Base-by-base conservation (phyloP, 495 filamentous ascomycete genomes). In the Sphaerosporella brunnea region DNA sequence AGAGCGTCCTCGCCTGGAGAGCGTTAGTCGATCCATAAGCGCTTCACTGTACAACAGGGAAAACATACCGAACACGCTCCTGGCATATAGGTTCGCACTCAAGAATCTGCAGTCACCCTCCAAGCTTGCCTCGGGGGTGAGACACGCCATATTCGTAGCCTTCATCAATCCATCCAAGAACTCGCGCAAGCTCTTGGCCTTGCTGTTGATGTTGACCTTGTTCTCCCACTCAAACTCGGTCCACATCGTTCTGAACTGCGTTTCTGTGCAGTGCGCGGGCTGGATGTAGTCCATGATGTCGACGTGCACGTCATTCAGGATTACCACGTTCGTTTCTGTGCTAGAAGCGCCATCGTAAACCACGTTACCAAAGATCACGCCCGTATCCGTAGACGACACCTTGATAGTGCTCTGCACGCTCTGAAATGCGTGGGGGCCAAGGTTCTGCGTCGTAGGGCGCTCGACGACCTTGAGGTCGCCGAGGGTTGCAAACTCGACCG, bases 201-300 rank as follows among this genome's bases (percentile, higher is more conserved):
- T 94, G 53, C 82, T 86, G 64, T 93, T 93, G 67, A 96, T 96
- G 68, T 96, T 96, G 60, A 99, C 90, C 74, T 99, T 99, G 70
- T 99, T 99, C 71, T 99, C 92, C 92, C 92, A 99, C 65, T 99
- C 92, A 52, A 99, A 99, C 59, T 99, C 92, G 25, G 92, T 96
- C 92, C 92, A 99, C 92, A 99, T 99, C 19, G 85, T 93, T 28
- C 92, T 75, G 78, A 99, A 99, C 60, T 96, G 85, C 26, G 88
- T 95, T 70, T 99, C 92, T 11, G 83, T 87, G 70, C 92, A 99
- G 35, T 84, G 73, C 10, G 90, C 92, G 5, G 92, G 92, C 58
- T 96, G 87, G 56, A 99, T 99, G 66, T 99, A 99, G 65, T 99
- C 92, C 92, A 99, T 99, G 58, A 99, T 96, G 62, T 99, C 92